Conservation (phyloP, 208 protist species). For the Entamoeba nuttalli region DNA sequence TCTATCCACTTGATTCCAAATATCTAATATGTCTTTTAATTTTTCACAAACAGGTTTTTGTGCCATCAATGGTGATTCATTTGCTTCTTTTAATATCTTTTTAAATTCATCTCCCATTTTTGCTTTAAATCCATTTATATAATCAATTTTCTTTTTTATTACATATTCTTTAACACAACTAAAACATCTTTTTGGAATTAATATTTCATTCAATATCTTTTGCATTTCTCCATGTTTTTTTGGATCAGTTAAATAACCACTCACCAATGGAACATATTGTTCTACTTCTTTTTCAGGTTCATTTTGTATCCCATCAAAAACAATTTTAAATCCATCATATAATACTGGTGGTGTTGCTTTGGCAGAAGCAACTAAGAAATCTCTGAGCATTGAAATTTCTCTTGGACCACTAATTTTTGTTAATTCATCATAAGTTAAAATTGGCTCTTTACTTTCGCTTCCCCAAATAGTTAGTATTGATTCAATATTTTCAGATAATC, state of each 20-base stretch:
- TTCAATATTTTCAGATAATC: neutral
- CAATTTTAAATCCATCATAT: neutral
- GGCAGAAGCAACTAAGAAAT: neutral
- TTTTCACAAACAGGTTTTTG: neutral
- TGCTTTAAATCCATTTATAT: neutral
- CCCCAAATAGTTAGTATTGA: neutral
- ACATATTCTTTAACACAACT: neutral
- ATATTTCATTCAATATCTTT: neutral
- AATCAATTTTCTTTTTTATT: neutral
- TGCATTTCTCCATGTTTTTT: neutral
- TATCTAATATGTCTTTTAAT: neutral
- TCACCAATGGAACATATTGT: neutral
- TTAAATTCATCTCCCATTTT: neutral
- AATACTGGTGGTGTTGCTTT: neutral
- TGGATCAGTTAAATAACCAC: neutral
- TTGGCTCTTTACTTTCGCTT: neutral
- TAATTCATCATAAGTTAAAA: neutral
- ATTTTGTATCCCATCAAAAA: neutral
- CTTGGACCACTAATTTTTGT: neutral
- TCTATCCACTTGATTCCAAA: neutral
- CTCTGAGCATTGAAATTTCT: neutral
- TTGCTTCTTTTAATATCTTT: neutral
- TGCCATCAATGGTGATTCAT: neutral
- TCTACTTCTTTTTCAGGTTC: neutral
- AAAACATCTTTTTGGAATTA: neutral